Evolutionary conservation across 176 grass and related monocot species (phyloP).

Genomic region (Chrysopogon serrulatus): DNA sequence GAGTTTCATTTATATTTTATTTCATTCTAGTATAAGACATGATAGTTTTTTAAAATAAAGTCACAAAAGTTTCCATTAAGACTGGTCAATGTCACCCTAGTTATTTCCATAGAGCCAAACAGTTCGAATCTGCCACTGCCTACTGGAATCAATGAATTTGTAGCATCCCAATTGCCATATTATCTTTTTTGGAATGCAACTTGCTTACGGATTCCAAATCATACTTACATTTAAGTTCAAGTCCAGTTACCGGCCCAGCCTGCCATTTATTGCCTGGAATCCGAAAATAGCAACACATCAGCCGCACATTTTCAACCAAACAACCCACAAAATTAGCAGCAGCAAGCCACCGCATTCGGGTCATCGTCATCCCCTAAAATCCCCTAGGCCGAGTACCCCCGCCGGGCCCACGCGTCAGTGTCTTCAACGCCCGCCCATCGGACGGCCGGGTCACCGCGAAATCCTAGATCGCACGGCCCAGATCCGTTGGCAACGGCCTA

Average conservation of each 20-base stretch:
- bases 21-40: no score
- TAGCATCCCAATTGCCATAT: not conserved
- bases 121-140: not conserved
- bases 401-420: slow-evolving; percentile 28
- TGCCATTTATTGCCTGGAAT: not conserved
- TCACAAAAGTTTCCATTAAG: no score
- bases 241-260: not conserved
- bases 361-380: not conserved
- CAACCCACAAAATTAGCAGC: slow-evolving; percentile 19
- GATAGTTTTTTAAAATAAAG: no score
- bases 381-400: not conserved
- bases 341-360: not conserved
- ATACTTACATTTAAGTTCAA: not conserved
- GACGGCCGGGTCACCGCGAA: slow-evolving; percentile 7
- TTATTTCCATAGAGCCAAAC: not conserved
- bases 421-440: not conserved
- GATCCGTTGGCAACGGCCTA: slow-evolving; percentile 31
- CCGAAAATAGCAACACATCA: slow-evolving; percentile 18
- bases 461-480: slow-evolving; percentile 47
- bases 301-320: slow-evolving; percentile 14
- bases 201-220: not conserved
- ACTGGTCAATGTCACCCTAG: not conserved
- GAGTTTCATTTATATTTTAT: no score
- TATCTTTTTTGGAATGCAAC: not conserved
- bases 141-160: not conserved